Conservation (phyloP, 192 early-diverging fungal genomes). For the Helicostylum pulchrum region DNA sequence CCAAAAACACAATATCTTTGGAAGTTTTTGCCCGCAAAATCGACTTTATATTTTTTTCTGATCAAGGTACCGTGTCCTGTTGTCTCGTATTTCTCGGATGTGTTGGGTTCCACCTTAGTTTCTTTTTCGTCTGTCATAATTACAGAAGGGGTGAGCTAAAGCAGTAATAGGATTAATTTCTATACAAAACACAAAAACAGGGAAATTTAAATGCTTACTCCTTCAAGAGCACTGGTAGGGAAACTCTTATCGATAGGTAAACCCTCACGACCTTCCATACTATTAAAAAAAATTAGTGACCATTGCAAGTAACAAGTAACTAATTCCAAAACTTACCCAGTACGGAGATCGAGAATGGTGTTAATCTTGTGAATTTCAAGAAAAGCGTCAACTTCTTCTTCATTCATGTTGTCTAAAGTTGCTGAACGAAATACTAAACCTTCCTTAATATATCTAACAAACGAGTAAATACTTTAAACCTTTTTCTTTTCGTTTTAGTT, state of each 20-base stretch:
- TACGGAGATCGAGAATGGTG: constrained; percentile 42
- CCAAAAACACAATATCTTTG: constrained; percentile 20
- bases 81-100: constrained; percentile 1
- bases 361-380: constrained; percentile 30
- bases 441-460: constrained; percentile 28
- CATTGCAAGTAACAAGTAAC: background rate
- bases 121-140: too few species aligned
- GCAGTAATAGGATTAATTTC: too few species aligned
- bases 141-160: too few species aligned
- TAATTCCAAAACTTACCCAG: constrained; percentile 11
- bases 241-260: constrained; percentile 26
- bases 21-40: constrained; percentile 29
- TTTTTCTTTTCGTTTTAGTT: background rate
- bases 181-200: too few species aligned
- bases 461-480: background rate
- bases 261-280: constrained; percentile 12
- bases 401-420: constrained; percentile 37
- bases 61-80: background rate
- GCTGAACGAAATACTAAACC: constrained; percentile 41
- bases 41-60: constrained; percentile 23
- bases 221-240: constrained; percentile 19
- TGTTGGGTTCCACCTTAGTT: too few species aligned
- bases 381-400: constrained; percentile 32
- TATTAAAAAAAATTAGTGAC: background rate
- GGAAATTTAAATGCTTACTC: constrained; percentile 3